Base-by-base conservation (phyloP, 192 early-diverging fungal genomes). In the Backusella psychrophila region DNA sequence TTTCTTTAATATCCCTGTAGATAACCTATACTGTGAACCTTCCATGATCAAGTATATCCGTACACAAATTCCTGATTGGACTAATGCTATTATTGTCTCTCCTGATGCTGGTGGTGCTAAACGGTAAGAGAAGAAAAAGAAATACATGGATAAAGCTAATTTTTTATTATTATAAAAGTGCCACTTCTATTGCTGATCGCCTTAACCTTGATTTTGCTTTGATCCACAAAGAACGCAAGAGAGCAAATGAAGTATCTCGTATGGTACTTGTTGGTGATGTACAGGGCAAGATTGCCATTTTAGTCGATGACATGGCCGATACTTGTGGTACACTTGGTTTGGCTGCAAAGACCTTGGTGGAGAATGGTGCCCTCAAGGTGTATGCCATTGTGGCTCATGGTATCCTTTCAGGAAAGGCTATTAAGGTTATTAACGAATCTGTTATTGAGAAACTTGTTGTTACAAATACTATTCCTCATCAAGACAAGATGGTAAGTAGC, bases 301-400 rank as follows among this genome's bases (percentile, higher is more conserved):
- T 99, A 75, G 93, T 99, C 36, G 97, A 99, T 81, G 97, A 99
- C 85, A 96, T 99, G 90, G 96, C 96, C 35, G 97, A 99, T 85
- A 99, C 96, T 29, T 97, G 92, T 81, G 92, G 93, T 73, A 99
- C 97, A 9, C 89, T 99, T 56, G 91, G 90, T 17, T 82, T 92
- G 76, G 97, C 97, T 12, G 95, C 97, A 68, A 90, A 94, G 74
- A 92, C 94, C 14, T 87, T 99, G 69, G 89, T 92, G 71, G 91
- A 96, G 36, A 92, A 96, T 77, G 97, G 97, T 56, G 97, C 97
- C 8, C 84, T 87, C 2, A 93, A 94, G 76, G 94, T 98, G n/a
- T 96, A 96, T 72, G 97, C 97, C 29, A 91, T 97, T 81, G 94
- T 99, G 38, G 97, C 97, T 36, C 97, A 99, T 80, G 97, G 95